Conservation (phyloP, 306 rosid genomes). For the Casuarina cunninghamiana region DNA sequence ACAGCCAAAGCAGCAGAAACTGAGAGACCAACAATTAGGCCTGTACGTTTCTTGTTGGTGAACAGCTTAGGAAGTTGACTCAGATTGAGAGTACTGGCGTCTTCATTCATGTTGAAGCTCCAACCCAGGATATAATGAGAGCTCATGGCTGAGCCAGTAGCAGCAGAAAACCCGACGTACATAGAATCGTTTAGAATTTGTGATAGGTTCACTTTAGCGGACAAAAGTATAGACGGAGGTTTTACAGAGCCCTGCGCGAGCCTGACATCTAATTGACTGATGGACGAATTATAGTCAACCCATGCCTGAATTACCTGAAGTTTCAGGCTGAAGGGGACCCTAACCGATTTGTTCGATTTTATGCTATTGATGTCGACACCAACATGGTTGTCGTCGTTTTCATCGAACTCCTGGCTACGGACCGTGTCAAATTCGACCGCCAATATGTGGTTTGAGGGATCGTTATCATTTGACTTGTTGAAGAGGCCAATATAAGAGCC, state of each 20-base stretch:
- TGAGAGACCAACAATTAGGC: conserved; percentile 16
- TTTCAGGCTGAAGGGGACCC: conserved; percentile 16
- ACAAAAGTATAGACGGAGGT: conserved; percentile 26
- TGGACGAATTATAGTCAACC: conserved; percentile 25
- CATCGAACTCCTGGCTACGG: conserved; percentile 13
- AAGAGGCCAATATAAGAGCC: conserved; percentile 34
- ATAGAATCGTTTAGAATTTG: conserved; percentile 25
- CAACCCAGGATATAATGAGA: conserved; percentile 32
- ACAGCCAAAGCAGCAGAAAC: neutral
- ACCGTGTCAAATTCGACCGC: conserved; percentile 39
- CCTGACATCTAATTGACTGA: conserved; percentile 18
- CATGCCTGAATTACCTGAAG: conserved; percentile 35
- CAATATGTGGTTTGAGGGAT: conserved; percentile 30
- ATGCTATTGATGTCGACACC: conserved; percentile 34
- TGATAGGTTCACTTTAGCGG: conserved; percentile 25
- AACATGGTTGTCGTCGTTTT: conserved; percentile 33
- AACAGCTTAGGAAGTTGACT: conserved; percentile 2
- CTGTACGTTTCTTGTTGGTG: neutral
- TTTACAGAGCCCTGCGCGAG: conserved; percentile 12
- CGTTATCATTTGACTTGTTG: conserved; percentile 20
- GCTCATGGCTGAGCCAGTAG: conserved; percentile 29
- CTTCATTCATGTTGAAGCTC: conserved; percentile 33
- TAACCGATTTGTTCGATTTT: conserved; percentile 22
- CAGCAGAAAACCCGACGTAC: conserved; percentile 37
- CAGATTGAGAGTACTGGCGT: conserved; percentile 23